Conservation (phyloP, 805 yeast species). For the Zygosaccharomyces bailii region DNA sequence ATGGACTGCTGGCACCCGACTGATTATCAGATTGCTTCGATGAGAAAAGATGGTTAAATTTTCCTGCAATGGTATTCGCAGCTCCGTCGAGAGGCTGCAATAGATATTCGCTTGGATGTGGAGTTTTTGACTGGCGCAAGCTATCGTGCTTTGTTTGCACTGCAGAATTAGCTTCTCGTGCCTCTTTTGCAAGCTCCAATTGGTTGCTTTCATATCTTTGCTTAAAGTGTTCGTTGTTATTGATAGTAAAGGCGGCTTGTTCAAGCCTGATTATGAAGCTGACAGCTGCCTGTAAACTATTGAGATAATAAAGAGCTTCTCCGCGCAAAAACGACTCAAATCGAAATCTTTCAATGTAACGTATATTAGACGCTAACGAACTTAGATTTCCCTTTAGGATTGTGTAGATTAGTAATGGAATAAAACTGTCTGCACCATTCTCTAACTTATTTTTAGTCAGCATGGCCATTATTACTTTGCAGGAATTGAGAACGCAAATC, state of each 20-base stretch:
- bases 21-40: not conserved
- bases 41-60: constrained; percentile 26
- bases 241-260: constrained; percentile 55
- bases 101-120: constrained; percentile 21
- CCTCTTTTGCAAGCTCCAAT: constrained; percentile 37
- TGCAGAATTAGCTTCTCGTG: constrained; percentile 17
- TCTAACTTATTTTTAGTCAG: constrained; percentile 59
- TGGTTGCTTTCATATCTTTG: constrained; percentile 45
- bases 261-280: constrained; percentile 67
- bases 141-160: not conserved
- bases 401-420: constrained; percentile 83
- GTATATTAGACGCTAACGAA: constrained; percentile 70
- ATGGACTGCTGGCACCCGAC: not conserved
- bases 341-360: constrained; percentile 82
- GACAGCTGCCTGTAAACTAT: constrained; percentile 87
- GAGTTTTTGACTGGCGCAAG: constrained; percentile 5
- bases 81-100: constrained; percentile 30
- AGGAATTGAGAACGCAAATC: constrained; percentile 84
- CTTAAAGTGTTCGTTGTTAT: constrained; percentile 55
- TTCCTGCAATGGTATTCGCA: constrained; percentile 21
- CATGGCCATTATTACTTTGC: constrained; percentile 87
- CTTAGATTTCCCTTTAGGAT: constrained; percentile 65
- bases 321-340: constrained; percentile 73
- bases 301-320: constrained; percentile 86
- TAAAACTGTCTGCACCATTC: constrained; percentile 89